Conservation (phyloP, 345 rosid genomes). For the Boechera divaricarpa region DNA sequence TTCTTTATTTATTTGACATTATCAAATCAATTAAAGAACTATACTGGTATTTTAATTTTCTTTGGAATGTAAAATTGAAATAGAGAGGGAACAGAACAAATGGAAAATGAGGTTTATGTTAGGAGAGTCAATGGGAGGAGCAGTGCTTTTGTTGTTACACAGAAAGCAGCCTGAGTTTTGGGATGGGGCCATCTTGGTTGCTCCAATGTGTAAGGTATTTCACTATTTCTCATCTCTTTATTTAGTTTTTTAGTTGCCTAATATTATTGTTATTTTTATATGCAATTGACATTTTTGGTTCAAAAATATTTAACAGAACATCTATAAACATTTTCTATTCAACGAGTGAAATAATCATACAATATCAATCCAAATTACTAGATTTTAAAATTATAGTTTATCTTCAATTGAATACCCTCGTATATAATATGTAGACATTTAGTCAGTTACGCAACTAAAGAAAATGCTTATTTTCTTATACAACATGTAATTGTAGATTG, state of each 20-base stretch:
- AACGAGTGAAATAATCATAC: neutral
- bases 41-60: neutral
- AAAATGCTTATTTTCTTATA: neutral
- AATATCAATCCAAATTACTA: neutral
- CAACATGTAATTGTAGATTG: neutral
- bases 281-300: neutral
- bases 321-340: neutral
- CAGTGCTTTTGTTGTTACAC: constrained; percentile 60
- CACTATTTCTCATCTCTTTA: constrained; percentile 3
- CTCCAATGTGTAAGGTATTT: constrained; percentile 92
- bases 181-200: constrained; percentile 85
- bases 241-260: neutral
- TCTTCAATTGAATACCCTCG: neutral
- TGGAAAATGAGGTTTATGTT: constrained; percentile 70
- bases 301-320: neutral
- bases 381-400: neutral
- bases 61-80: neutral
- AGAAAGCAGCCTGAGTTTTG: constrained; percentile 69
- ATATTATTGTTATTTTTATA: neutral
- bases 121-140: constrained; percentile 98
- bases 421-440: no score
- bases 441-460: neutral
- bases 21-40: neutral
- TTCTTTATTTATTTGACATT: neutral
- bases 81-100: constrained; percentile 64